Conservation (phyloP, 805 yeast species). For the Lachancea fermentati region DNA sequence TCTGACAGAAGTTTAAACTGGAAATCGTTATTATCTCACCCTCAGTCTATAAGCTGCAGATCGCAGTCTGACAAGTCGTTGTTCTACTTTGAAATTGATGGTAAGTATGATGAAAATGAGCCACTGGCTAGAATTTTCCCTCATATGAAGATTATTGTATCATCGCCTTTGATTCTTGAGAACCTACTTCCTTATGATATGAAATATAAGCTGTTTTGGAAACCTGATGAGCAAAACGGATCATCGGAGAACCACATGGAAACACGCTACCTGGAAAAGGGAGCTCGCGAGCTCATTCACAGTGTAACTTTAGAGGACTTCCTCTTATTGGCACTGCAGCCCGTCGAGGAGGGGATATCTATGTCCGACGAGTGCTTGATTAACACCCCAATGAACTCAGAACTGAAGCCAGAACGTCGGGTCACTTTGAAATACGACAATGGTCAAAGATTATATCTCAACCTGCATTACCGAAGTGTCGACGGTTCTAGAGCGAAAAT, state of each 20-base stretch:
- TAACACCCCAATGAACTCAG: conserved; percentile 48
- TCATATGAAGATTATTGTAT: conserved; percentile 66
- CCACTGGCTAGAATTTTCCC: conserved; percentile 76
- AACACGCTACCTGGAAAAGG: conserved; percentile 43
- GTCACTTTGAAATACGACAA: conserved; percentile 50
- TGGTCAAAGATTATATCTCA: conserved; percentile 62
- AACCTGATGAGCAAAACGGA: conserved; percentile 52
- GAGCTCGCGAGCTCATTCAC: conserved; percentile 69
- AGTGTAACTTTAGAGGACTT: conserved; percentile 70
- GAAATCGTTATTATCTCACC: conserved; percentile 49
- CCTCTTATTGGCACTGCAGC: conserved; percentile 63
- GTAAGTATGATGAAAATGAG: conserved; percentile 57
- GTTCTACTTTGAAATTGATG: conserved; percentile 70
- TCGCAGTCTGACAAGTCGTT: conserved; percentile 39
- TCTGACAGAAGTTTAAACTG: conserved; percentile 58
- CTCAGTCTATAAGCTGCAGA: conserved; percentile 57
- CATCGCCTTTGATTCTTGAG: conserved; percentile 83
- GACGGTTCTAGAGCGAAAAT: conserved; percentile 49
- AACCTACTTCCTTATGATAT: conserved; percentile 82
- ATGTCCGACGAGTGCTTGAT: conserved; percentile 35
- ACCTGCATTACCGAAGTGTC: conserved; percentile 54
- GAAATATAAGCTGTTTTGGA: conserved; percentile 69
- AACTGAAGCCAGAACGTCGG: conserved; percentile 49
- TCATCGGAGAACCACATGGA: conserved; percentile 43
- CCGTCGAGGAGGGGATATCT: conserved; percentile 38